A percentile compares a stretch with the other conserved stretches of the same genome.
phyloP scores from a whole-genome alignment of 164 flowering plant genomes.

The Kingdonia uniflora region DNA sequence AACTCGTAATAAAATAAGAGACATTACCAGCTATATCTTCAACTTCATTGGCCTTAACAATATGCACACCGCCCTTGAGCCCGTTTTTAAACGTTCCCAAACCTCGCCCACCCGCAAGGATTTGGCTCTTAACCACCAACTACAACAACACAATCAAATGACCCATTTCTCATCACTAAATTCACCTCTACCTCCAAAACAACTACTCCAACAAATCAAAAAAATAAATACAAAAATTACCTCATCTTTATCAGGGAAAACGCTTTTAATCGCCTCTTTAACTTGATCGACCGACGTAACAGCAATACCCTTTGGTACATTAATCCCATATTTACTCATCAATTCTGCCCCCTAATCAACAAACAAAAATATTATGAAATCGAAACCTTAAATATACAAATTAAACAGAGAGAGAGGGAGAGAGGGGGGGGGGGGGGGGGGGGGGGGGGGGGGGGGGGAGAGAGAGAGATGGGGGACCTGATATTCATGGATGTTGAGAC shows the following conservation, averaged over 20 bases:
- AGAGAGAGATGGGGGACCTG: conserved; percentile 60
- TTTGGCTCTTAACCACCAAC: conserved; percentile 97
- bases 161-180: neutral
- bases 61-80: conserved; percentile 93
- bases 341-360: conserved; percentile 75
- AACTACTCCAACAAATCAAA: neutral
- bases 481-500: conserved; percentile 93
- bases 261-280: conserved; percentile 42
- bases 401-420: neutral
- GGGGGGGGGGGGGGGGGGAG: neutral
- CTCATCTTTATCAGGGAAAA: conserved; percentile 67
- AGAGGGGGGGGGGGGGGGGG: neutral
- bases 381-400: neutral
- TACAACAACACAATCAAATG: conserved; percentile 14
- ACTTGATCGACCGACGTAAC: conserved; percentile 62
- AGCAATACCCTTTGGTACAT: conserved; percentile 88
- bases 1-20: too few relatives aligned
- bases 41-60: conserved; percentile 69
- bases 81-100: conserved; percentile 88
- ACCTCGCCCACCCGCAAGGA: conserved; percentile 97
- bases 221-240: conserved; percentile 20
- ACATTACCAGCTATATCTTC: conserved; percentile 76
- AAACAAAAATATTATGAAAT: neutral
- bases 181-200: neutral
- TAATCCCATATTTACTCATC: conserved; percentile 83